Base-by-base conservation (phyloP, 257 asterid species). In the Solanum gracilifrons region DNA sequence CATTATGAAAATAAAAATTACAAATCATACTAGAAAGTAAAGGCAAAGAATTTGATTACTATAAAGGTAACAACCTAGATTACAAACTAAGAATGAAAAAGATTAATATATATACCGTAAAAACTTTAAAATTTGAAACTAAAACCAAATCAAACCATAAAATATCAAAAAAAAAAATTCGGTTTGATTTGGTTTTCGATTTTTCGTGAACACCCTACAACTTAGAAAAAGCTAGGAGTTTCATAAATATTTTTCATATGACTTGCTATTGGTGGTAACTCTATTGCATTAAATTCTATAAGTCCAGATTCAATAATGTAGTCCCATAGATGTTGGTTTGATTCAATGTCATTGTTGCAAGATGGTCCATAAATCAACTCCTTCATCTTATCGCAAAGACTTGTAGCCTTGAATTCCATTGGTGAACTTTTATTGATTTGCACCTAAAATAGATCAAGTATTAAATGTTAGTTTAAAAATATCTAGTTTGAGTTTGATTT, bases 271-370 rank as follows among this genome's bases (percentile, higher is more conserved):
- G 84, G 77, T 27, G 82, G 6, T 3, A 29, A 1, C 3, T 83
- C 88, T 33, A 87, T 77, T 31, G 86, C 51, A 51, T 86, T 89
- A 80, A 83, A 89, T 13, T 58, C 90, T 88, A 90, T 88, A 7
- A 85, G 16, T 71, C 88, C 85, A 20, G 91, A 86, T 55, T 90
- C 89, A 23, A 88, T 87, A 80, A 84, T 91, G 32, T 80, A 90
- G 82, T 93, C 94, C 92, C 91, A 93, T 76, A 87, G 62, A 55
- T 85, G 84, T 35, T 73, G 43, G 27, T 86, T 77, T 73, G 92
- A 89, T 88, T 91, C 93, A 74, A 74, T 86, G 13, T 86, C 87
- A 87, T 76, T 88, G 16, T 72, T 83, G 9, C 60, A 13, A 48
- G 87, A 48, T 9, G 88, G 83, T 66, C 89, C 91, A 51, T 75